These are phyloP conservation scores for Stentor coeruleus DNA, from an alignment of 73 alveolate species.

Conservation along the genomic window DNA sequence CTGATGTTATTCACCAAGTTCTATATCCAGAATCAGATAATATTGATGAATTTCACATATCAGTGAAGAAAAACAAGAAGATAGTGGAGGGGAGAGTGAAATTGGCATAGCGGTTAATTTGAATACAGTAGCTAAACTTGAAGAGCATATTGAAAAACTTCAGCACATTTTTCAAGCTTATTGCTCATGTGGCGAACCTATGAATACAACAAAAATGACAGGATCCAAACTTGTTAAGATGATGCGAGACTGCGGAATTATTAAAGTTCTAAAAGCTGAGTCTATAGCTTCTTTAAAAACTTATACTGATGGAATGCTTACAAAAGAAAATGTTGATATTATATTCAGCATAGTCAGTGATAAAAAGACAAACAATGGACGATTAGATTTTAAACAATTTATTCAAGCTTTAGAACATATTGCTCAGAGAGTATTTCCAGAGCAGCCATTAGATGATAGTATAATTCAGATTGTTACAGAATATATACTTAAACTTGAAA, in stretches of 20 bases:
- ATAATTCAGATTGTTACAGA: slow-evolving; percentile 28
- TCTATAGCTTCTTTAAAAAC: neutral
- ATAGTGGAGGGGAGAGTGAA: neutral
- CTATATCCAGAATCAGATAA: slow-evolving; percentile 14
- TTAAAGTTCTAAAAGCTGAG: neutral
- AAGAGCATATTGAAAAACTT: slow-evolving; percentile 38
- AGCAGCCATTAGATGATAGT: slow-evolving; percentile 23
- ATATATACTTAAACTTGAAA: slow-evolving; percentile 34
- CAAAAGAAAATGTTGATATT: slow-evolving; percentile 55
- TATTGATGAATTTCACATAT: slow-evolving; percentile 26
- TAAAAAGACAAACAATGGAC: neutral
- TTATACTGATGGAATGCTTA: slow-evolving; percentile 31
- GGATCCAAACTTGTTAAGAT: slow-evolving; percentile 53
- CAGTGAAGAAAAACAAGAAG: slow-evolving; percentile 5
- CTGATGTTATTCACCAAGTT: slow-evolving; percentile 14
- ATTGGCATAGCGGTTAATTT: neutral
- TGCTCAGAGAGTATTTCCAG: slow-evolving; percentile 41
- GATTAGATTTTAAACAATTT: slow-evolving; percentile 60
- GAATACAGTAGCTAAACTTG: slow-evolving; percentile 7
- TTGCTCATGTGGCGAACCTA: slow-evolving; percentile 70
- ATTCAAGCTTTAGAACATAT: slow-evolving; percentile 41
- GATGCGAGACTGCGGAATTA: slow-evolving; percentile 53
- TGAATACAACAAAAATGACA: slow-evolving; percentile 55
- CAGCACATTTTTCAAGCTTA: slow-evolving; percentile 55
- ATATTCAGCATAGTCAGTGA: slow-evolving; percentile 45